Evolutionary conservation across 1,139 yeast species (phyloP).

Genomic region (Sugiyamaella pinicola): DNA sequence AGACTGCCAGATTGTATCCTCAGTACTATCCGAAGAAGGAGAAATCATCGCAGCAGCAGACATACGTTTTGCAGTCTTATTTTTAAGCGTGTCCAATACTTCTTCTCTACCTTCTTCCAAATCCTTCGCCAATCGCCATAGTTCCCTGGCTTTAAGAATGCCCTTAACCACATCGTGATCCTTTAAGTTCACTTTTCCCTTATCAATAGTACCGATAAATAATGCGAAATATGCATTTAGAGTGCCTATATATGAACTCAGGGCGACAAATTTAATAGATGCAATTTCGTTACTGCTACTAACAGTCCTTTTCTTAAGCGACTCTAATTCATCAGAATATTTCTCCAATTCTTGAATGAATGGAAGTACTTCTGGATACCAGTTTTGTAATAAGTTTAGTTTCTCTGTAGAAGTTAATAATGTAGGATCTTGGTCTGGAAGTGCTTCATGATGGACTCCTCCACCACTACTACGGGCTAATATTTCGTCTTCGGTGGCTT

Average conservation of each 20-base stretch:
- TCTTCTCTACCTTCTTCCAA: slow-evolving; percentile 26
- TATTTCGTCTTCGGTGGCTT: slow-evolving; percentile 39
- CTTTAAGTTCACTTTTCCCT: slow-evolving; percentile 67
- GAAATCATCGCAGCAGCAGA: background rate
- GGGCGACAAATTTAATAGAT: slow-evolving; percentile 62
- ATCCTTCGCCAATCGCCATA: slow-evolving; percentile 61
- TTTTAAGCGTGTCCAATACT: slow-evolving; percentile 24
- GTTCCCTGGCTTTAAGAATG: slow-evolving; percentile 75
- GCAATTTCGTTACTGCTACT: slow-evolving; percentile 33
- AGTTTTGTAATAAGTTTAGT: slow-evolving; percentile 33
- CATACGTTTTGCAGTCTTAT: too few species aligned
- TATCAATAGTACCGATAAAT: slow-evolving; percentile 57
- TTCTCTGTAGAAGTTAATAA: slow-evolving; percentile 47
- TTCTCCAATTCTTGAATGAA: slow-evolving; percentile 63
- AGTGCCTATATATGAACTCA: slow-evolving; percentile 75
- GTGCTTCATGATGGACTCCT: slow-evolving; percentile 30
- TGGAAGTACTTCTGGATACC: slow-evolving; percentile 81
- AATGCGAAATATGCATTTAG: slow-evolving; percentile 75
- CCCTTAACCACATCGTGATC: slow-evolving; percentile 89
- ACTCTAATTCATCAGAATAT: slow-evolving; percentile 51
- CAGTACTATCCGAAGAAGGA: slow-evolving; percentile 13
- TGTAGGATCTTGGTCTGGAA: slow-evolving; percentile 42
- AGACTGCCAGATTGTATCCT: slow-evolving; percentile 15
- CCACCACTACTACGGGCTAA: slow-evolving; percentile 7
- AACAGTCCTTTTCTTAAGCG: slow-evolving; percentile 32